These are phyloP conservation scores for Coriaria nepalensis DNA, from an alignment of 306 rosid species.

Conservation along the genomic window DNA sequence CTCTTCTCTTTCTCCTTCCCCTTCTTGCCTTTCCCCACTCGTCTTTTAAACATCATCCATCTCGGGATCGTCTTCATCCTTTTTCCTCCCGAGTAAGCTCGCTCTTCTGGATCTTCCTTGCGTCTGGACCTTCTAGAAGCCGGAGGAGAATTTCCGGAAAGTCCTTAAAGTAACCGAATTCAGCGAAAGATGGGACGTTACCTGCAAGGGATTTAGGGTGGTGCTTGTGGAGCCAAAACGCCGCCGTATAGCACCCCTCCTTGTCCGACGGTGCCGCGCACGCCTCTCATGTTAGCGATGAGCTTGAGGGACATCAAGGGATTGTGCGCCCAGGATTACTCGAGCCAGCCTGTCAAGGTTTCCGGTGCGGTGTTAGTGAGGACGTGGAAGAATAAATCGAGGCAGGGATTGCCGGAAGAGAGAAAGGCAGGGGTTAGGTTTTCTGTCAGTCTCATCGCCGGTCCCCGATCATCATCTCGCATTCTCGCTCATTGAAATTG, in stretches of 20 bases:
- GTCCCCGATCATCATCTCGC: background rate
- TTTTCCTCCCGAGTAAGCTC: background rate
- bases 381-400: constrained; percentile 51
- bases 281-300: constrained; percentile 47
- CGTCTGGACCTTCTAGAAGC: constrained; percentile 32
- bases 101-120: constrained; percentile 18
- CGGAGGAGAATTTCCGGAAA: constrained; percentile 59
- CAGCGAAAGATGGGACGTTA: constrained; percentile 39
- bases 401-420: constrained; percentile 49
- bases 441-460: constrained; percentile 24
- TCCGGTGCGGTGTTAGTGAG: constrained; percentile 35
- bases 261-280: constrained; percentile 49
- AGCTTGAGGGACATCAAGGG: constrained; percentile 51
- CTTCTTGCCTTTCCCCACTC: no score
- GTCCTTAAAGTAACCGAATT: constrained; percentile 62
- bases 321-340: constrained; percentile 30
- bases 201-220: constrained; percentile 57
- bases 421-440: constrained; percentile 30
- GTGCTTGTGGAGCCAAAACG: constrained; percentile 36
- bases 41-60: background rate
- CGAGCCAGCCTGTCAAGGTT: constrained; percentile 13
- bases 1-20: background rate
- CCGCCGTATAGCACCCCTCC: constrained; percentile 31
- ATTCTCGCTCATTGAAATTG: constrained; percentile 17
- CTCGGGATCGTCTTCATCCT: background rate